Base-by-base conservation (phyloP, 1,139 yeast genomes). In the Pneumocystis murina region DNA sequence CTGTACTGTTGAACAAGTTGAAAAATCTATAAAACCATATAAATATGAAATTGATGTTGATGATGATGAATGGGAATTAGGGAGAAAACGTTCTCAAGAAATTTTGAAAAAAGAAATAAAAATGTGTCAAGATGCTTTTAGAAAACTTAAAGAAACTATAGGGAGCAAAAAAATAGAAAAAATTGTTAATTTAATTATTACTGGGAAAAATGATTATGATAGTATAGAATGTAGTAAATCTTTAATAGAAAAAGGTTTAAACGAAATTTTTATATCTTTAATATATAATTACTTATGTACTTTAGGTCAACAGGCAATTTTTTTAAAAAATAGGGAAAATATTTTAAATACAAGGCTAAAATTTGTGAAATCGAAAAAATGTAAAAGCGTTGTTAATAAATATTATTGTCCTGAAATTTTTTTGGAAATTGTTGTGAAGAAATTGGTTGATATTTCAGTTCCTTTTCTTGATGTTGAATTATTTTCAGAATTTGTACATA, bases 1-100 rank as follows among this genome's bases (percentile, higher is more conserved):
- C 69, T 86, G 96, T 0, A 92, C 98, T 0, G 95, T 98, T 0
- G 98, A 94, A 73, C 98, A 94, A 73, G 98, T 94, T 17, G 99
- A 94, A 72, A 94, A 92, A 74, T 91, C 97, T 76, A 91, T 94
- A 71, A 94, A 94, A 74, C 98, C 98, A 1, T 92, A 86, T 76
- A 94, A 94, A 75, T 92, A 92, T 74, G 98, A 94, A 72, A 91
- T 94, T 67, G 98, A 94, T 72, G 82, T 92, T 61, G 98, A 92
- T 71, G 96, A 90, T 71, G 80, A 96, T 59, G 98, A 94, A 73
- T 94, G 99, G 99, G 76, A 79, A 55, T 73, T 81, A 16, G 85
- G 96, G 57, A 83, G 88, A 68, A 95, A 87, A 39, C 95, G 87
- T 71, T 82, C 97, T 0, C 81, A 83, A 17, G 77, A 76, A 59